phyloP scores from a whole-genome alignment of 108 stramenopile genomes.

The Asterionellopsis glacialis region DNA sequence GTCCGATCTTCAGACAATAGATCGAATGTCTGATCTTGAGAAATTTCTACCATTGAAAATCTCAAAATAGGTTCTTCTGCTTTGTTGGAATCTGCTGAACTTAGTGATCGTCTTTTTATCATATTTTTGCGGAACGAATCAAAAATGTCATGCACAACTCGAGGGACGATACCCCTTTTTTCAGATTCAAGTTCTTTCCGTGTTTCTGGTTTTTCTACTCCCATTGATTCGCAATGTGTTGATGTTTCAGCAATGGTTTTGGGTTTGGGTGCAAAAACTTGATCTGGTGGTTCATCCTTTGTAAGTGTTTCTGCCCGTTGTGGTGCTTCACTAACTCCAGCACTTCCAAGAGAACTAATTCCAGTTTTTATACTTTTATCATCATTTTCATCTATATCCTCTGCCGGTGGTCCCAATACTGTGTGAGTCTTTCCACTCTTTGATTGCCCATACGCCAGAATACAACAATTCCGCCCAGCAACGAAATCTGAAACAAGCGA shows the following conservation, averaged over 20 bases:
- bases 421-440: constrained; percentile 53
- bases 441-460: constrained; percentile 66
- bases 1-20: neutral
- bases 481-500: constrained; percentile 6
- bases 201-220: too few relatives aligned
- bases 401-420: constrained; percentile 9
- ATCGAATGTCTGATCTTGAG: neutral
- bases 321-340: constrained; percentile 1
- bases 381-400: neutral
- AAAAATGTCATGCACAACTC: neutral
- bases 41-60: constrained; percentile 5
- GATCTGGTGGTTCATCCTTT: constrained; percentile 2
- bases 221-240: too few relatives aligned
- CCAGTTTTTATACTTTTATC: neutral
- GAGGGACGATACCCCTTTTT: neutral
- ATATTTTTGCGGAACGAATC: neutral
- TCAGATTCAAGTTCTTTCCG: neutral
- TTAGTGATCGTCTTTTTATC: neutral
- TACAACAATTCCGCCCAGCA: constrained; percentile 9
- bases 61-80: constrained; percentile 1
- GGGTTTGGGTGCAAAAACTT: constrained; percentile 2
- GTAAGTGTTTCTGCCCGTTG: neutral
- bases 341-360: constrained; percentile 4
- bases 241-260: too few relatives aligned
- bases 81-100: neutral